Base-by-base conservation (phyloP, 371 early-diverging fungal genomes). In the Actinomortierella wolfii region DNA sequence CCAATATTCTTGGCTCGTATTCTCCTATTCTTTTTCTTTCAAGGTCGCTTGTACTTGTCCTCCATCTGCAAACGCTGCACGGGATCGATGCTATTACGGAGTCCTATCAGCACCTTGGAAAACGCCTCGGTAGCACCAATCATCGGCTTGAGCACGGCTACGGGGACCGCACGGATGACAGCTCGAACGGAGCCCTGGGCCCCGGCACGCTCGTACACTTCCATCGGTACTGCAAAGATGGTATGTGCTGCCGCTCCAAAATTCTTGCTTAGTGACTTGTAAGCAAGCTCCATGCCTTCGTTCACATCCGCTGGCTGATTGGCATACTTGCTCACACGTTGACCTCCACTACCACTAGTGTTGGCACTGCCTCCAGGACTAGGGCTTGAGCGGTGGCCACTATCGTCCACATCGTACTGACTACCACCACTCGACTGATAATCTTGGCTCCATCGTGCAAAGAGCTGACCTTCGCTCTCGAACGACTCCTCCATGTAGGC, bases 41-140 rank as follows among this genome's bases (percentile, higher is more conserved):
- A 71, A 21, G 65, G 59, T 41, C 47, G 48, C 54, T 71, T 71
- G 44, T 71, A 71, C 28, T 71, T 71, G 56, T 96, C 95, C 73
- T 94, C 90, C 76, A 86, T 90, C 67, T 94, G 90, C 23, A 85
- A 63, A 59, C 86, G 80, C 62, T 89, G 88, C 2, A 68, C 83
- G 11, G 94, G 93, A 78, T 97, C 97, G 51, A 98, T 85, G 1
- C 90, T 87, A 64, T 94, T 96, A 52, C 92, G 87, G 55, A 97
- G 57, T 1, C 98, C 98, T 39, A 96, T 82, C 50, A 98, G 81
- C 13, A 96, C 89, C 76, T 96, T 95, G 13, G 94, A 91, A 15
- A 97, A 89, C 0, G 97, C 97, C 45, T 95, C 96, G 0, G 96
- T 91, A 0, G 95, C 88, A 0, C 98, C 97, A 67, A 97, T 95